Evolutionary conservation across 805 yeast species (phyloP).

Genomic region (Lachancea meyersii): DNA sequence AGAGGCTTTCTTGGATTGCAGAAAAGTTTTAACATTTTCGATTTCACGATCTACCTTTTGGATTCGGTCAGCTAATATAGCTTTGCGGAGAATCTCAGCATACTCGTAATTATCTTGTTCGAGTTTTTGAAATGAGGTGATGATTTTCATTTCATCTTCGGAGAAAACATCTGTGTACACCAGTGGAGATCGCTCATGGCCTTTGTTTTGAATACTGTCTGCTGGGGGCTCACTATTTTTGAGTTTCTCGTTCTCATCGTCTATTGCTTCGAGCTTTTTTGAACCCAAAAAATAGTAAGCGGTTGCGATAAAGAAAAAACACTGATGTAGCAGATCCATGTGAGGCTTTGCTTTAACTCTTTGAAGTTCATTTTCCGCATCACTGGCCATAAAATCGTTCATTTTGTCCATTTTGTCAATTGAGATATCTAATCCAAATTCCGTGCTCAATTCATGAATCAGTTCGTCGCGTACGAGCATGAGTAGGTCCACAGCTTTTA

Average conservation of each 20-base stretch:
- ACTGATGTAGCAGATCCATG: constrained; percentile 60
- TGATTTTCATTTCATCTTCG: constrained; percentile 25
- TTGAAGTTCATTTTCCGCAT: not conserved
- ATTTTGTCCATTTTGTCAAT: not conserved
- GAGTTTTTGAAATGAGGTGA: constrained; percentile 34
- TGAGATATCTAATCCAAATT: constrained; percentile 10
- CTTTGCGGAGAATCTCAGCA: constrained; percentile 58
- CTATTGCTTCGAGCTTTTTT: constrained; percentile 22
- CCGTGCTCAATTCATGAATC: constrained; percentile 18
- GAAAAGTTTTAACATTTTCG: constrained; percentile 19
- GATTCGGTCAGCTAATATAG: constrained; percentile 40
- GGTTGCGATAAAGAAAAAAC: constrained; percentile 66
- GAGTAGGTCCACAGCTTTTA: constrained; percentile 45
- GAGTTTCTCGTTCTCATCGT: constrained; percentile 27
- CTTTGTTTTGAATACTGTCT: constrained; percentile 8
- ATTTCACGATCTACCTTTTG: constrained; percentile 20
- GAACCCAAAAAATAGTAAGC: constrained; percentile 29
- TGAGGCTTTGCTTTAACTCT: constrained; percentile 19
- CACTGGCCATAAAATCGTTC: not conserved
- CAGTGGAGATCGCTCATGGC: too few species aligned
- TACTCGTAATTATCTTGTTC: constrained; percentile 50
- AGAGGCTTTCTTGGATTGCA: not conserved
- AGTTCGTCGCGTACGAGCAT: constrained; percentile 35
- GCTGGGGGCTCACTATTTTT: not conserved
- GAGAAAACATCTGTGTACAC: constrained; percentile 20